Conservation (phyloP, 768 basidiomycete genomes). For the Tylopilus balloui region DNA sequence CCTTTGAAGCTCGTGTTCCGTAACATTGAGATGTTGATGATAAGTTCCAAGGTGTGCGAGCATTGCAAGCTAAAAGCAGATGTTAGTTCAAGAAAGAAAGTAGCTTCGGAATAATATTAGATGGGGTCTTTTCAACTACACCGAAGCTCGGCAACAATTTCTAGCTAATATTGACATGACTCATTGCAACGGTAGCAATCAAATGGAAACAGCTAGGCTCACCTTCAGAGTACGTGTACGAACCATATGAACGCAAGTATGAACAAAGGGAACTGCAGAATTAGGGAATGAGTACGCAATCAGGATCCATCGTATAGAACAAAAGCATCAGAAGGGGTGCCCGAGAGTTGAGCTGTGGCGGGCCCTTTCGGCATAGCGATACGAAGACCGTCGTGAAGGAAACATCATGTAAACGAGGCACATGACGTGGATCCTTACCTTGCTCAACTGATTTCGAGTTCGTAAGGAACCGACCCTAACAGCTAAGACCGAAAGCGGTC, state of each 20-base stretch:
- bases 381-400: slow-evolving; percentile 90
- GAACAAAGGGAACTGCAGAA: neutral
- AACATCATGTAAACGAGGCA: slow-evolving; percentile 13
- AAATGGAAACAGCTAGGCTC: neutral
- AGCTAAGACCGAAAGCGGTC: neutral
- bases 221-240: neutral
- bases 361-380: slow-evolving; percentile 81
- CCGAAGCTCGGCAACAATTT: slow-evolving; percentile 83
- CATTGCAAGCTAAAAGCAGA: neutral
- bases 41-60: no score
- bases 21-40: neutral
- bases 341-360: slow-evolving; percentile 88
- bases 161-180: slow-evolving; percentile 60
- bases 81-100: neutral
- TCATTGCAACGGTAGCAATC: slow-evolving; percentile 19
- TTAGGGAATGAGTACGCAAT: neutral
- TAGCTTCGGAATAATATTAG: slow-evolving; percentile 29
- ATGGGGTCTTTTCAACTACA: slow-evolving; percentile 43
- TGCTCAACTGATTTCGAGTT: neutral
- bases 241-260: neutral
- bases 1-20: neutral
- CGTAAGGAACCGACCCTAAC: no score
- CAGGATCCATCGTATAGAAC: neutral
- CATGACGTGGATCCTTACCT: slow-evolving; percentile 9
- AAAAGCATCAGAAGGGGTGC: slow-evolving; percentile 63